Conservation (phyloP, 257 asterid species). For the Coffea eugenioides region DNA sequence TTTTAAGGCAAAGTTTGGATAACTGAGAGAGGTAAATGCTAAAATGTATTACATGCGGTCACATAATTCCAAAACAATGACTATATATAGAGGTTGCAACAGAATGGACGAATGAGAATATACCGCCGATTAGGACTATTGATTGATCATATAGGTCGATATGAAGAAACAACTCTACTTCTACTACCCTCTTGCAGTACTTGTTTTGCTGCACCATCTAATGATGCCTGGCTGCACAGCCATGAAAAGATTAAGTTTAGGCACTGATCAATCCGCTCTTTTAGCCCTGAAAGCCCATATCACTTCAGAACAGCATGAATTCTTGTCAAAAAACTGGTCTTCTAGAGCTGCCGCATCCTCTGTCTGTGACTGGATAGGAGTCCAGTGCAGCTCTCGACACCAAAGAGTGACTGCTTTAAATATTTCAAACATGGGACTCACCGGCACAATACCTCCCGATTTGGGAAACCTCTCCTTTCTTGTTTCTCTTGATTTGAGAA, state of each 20-base stretch:
- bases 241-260: background rate
- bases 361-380: slow-evolving; percentile 7
- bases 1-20: no score
- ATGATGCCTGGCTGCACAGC: background rate
- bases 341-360: background rate
- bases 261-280: background rate
- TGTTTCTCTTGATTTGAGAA: slow-evolving; percentile 18
- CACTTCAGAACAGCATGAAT: background rate
- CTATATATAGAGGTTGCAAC: no score
- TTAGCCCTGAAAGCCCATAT: background rate
- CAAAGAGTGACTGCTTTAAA: background rate
- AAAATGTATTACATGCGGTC: no score
- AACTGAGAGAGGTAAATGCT: no score
- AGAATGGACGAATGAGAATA: no score
- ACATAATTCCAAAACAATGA: no score
- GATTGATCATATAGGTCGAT: no score
- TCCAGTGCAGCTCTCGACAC: background rate
- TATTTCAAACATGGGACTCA: background rate
- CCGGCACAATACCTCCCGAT: background rate
- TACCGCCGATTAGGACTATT: no score
- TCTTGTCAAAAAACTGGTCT: slow-evolving; percentile 6
- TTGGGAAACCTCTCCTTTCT: slow-evolving; percentile 22
- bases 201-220: background rate
- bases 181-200: background rate
- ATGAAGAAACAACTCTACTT: no score